Percentiles rank a stretch among this genome's conserved stretches.
These are phyloP conservation scores for Orbilia brochopaga DNA, from an alignment of 2,329 filamentous ascomycete species.

Conservation along the genomic window DNA sequence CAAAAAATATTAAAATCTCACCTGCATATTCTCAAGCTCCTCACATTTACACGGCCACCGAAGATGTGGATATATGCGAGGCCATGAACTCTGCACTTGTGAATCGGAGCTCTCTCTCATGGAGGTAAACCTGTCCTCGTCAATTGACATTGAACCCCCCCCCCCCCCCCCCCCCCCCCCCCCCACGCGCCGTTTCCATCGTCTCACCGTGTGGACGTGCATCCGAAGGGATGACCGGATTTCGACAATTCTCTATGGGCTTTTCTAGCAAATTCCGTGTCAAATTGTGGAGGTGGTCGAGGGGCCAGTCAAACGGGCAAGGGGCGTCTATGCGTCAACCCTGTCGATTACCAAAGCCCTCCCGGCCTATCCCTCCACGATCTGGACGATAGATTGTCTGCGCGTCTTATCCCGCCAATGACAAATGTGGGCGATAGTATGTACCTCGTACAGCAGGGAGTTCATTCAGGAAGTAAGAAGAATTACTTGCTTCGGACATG, in stretches of 20 bases:
- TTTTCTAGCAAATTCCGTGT: constrained; percentile 14
- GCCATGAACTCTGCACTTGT: neutral
- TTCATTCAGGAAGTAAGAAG: no score
- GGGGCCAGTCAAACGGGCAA: constrained; percentile 32
- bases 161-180: no score
- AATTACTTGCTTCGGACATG: no score
- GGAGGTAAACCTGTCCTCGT: neutral
- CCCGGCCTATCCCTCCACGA: constrained; percentile 27
- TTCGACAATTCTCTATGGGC: neutral
- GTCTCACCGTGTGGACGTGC: neutral
- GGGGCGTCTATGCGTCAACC: constrained; percentile 40
- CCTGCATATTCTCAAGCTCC: constrained; percentile 30
- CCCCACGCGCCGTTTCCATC: neutral
- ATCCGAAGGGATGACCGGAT: neutral
- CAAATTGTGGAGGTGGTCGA: constrained; percentile 13
- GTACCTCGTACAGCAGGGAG: no score
- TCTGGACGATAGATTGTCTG: constrained; percentile 24
- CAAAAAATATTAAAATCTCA: constrained; percentile 27
- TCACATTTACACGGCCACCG: neutral
- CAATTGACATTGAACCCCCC: neutral
- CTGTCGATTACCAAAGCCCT: constrained; percentile 19
- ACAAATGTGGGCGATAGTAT: constrained; percentile 10
- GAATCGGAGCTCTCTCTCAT: neutral
- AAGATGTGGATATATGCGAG: no score
- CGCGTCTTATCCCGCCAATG: constrained; percentile 40